Base-by-base conservation (phyloP, 2,329 filamentous ascomycete species). In the Neopestalotiopsis clavispora region DNA sequence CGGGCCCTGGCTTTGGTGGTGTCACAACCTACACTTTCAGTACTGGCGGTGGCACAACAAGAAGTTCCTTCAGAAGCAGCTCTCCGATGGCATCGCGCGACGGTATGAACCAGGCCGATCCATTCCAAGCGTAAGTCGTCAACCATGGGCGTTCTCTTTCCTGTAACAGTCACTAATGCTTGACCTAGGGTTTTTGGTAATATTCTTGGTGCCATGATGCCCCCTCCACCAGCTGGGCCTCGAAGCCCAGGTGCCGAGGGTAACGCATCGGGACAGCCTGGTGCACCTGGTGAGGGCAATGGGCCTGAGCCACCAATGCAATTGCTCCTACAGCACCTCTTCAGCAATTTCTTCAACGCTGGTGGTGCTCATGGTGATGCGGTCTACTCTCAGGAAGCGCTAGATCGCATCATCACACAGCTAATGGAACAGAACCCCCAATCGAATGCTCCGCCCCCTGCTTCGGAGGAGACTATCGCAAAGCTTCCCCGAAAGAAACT, bases 331-430 rank as follows among this genome's bases (percentile, higher is more conserved):
- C 84, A 85, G 42, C 84, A 87, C n/a, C 80, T 91, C 4, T 79
- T 91, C 20, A 81, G 81, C 7, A 78, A 79, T 45, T 73, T 91
- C 30, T 79, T 90, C 52, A 85, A 85, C 66, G 86, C 87, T 14
- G 82, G 84, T 68, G 85, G 82, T 7, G 80, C 83, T 17, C 85
- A 88, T 69, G 93, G 94, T 23, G 95, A 98, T 79, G 93, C 91
- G 7, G 95, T 97, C 1, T 97, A 95, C 78, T 92, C 92, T 0
- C 94, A 98, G 80, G 94, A 97, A 81, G 95, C 93, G 2, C 84
- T 98, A 40, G 95, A 99, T 78, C 89, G 92, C 42, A 93, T 98
- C 72, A 92, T 99, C 68, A 92, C 93, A 0, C 89, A 92, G 73
- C 85, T 98, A 58, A 96, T 98, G 91, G 95, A 98, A 74, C 89